Evolutionary conservation across 805 yeast genomes (phyloP).

Genomic region (Cyberlindnera mycetangii): DNA sequence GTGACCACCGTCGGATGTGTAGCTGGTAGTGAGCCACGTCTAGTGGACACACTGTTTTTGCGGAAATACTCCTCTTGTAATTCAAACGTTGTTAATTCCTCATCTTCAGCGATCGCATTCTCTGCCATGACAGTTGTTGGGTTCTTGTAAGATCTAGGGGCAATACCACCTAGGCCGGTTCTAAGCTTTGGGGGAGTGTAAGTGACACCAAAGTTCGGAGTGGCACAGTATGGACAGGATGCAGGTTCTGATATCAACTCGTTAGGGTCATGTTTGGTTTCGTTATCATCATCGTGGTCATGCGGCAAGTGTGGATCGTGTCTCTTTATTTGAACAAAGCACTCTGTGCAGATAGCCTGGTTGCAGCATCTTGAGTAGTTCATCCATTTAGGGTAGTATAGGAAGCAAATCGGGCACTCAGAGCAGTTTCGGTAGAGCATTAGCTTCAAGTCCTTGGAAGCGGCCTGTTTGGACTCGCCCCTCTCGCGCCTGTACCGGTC

Average conservation of each 20-base stretch:
- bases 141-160: slow-evolving; percentile 43
- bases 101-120: slow-evolving; percentile 17
- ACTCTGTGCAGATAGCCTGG: slow-evolving; percentile 93
- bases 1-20: slow-evolving; percentile 69
- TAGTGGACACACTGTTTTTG: slow-evolving; percentile 10
- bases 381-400: slow-evolving; percentile 74
- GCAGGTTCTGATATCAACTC: slow-evolving; percentile 83
- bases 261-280: slow-evolving; percentile 44
- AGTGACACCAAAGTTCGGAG: slow-evolving; percentile 78
- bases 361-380: slow-evolving; percentile 85
- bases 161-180: slow-evolving; percentile 54
- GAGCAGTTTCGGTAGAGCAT: slow-evolving; percentile 61
- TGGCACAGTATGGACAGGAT: slow-evolving; percentile 91
- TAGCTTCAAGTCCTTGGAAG: slow-evolving; percentile 44
- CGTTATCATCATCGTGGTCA: slow-evolving; percentile 59
- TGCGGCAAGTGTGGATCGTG: slow-evolving; percentile 93
- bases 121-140: slow-evolving; percentile 13
- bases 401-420: slow-evolving; percentile 95
- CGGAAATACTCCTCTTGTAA: slow-evolving; percentile 20
- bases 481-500: slow-evolving; percentile 30
- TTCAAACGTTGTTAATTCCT: slow-evolving; percentile 15
- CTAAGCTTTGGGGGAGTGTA: slow-evolving; percentile 63
- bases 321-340: slow-evolving; percentile 93
- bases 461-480: slow-evolving; percentile 36
- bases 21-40: slow-evolving; percentile 61